phyloP scores from a whole-genome alignment of 2,329 filamentous ascomycete species.

The Magnaporthiopsis rhizophila region DNA sequence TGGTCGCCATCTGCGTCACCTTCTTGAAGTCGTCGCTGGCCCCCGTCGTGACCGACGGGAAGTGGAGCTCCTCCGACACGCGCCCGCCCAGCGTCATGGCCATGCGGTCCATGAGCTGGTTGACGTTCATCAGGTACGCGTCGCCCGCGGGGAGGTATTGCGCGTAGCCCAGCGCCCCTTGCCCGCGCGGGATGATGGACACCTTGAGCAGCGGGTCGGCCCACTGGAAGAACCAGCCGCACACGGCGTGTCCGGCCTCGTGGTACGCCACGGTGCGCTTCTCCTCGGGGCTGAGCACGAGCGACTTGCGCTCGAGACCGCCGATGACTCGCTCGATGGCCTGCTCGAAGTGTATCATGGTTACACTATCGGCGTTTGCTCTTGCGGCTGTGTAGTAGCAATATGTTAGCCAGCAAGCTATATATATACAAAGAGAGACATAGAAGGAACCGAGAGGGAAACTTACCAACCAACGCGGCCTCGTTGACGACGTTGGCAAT shows the following conservation, averaged over 20 bases:
- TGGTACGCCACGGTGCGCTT: conserved; percentile 55
- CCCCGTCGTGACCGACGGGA: conserved; percentile 90
- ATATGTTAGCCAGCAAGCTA: conserved; percentile 28
- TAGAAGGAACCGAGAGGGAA: background rate
- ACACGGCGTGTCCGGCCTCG: conserved; percentile 96
- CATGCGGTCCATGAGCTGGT: conserved; percentile 98
- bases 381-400: conserved; percentile 59
- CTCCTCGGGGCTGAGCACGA: conserved; percentile 87
- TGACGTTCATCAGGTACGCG: conserved; percentile 89
- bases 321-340: conserved; percentile 96
- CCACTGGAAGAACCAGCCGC: conserved; percentile 93
- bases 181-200: conserved; percentile 93
- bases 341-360: conserved; percentile 89
- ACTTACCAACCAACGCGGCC: conserved; percentile 85
- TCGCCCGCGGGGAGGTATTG: conserved; percentile 92
- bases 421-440: background rate
- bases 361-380: conserved; percentile 68
- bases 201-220: conserved; percentile 98
- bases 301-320: conserved; percentile 92
- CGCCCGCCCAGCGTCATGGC: conserved; percentile 97
- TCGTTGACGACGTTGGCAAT: conserved; percentile 99
- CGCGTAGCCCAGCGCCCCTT: conserved; percentile 88
- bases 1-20: conserved; percentile 88
- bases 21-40: conserved; percentile 98
- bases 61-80: conserved; percentile 92